Base-by-base conservation (phyloP, 176 grass and related monocot species). In the Canna indica region DNA sequence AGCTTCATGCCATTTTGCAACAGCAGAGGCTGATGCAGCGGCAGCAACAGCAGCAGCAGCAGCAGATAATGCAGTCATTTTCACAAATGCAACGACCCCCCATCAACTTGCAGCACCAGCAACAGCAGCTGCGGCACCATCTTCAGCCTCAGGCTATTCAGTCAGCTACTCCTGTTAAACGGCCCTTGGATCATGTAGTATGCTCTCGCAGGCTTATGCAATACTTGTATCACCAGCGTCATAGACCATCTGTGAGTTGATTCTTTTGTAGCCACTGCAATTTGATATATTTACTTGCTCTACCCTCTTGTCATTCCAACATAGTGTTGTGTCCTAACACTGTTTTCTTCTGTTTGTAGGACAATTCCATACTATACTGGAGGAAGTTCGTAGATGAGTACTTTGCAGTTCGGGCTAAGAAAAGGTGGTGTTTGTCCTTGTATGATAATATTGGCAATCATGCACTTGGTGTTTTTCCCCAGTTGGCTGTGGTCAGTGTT, bases 291-390 rank as follows among this genome's bases (percentile, higher is more conserved):
- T 42, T 11, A 22, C 1, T 58, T 22, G 25, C 17, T 41, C 39
- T 3, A n/a, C 16, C 1, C 35, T 39, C 2, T 20, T 24, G 10
- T 6, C 20, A 39, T 38, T 65, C 7, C 38, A 11, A 10, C 29
- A 16, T 66, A 24, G 41, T 41, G 12, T 20, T 11, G 18, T 63
- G 29, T 63, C n/a, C 13, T 72, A 38, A 56, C 36, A 38, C 22
- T 47, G 0, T 30, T 36, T 56, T 60, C 5, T 13, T 60, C 7
- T 70, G 1, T n/a, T 75, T 85, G 63, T 45, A 94, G 95, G 86
- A 99, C 72, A 99, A 99, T 76, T 76, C 84, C n/a, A 90, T 99
- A 78, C 76, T 80, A 73, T 94, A 90, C 63, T 99, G 90, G 95
- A 90, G 82, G 71, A 99, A 99, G 70, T 80, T 99, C 69, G 83